Evolutionary conservation across 129 eudicot species (phyloP).

Genomic region (Helichrysum umbraculigerum): DNA sequence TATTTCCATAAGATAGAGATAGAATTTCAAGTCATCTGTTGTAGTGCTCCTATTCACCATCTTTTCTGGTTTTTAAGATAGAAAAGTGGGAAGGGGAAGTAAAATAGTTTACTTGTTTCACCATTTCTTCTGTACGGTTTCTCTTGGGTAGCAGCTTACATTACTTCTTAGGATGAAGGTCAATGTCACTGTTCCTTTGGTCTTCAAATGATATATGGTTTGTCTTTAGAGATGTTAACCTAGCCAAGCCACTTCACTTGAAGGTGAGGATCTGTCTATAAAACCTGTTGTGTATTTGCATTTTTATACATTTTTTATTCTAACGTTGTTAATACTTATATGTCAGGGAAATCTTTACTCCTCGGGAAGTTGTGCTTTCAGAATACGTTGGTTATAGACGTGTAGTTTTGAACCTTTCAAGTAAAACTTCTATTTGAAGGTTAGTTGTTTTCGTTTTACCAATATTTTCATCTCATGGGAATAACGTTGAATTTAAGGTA

Average conservation of each 20-base stretch:
- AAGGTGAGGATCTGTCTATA: slow-evolving; percentile 39
- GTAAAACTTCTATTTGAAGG: slow-evolving; percentile 22
- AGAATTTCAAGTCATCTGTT: slow-evolving; percentile 25
- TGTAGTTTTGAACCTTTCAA: slow-evolving; percentile 12
- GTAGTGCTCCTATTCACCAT: slow-evolving; percentile 38
- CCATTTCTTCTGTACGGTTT: slow-evolving; percentile 27
- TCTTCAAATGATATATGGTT: neutral
- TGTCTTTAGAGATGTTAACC: slow-evolving; percentile 37
- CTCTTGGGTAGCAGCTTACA: slow-evolving; percentile 24
- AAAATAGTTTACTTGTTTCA: slow-evolving; percentile 24
- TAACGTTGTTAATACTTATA: neutral
- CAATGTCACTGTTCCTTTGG: slow-evolving; percentile 32
- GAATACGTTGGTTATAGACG: slow-evolving; percentile 4
- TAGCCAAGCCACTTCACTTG: slow-evolving; percentile 38
- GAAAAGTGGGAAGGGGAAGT: slow-evolving; percentile 40
- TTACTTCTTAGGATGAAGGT: slow-evolving; percentile 29
- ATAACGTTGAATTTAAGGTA: neutral
- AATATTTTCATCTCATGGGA: neutral
- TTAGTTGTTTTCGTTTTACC: slow-evolving; percentile 14
- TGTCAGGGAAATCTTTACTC: slow-evolving; percentile 16
- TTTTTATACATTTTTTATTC: neutral
- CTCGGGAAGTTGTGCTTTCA: slow-evolving; percentile 27
- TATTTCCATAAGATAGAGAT: slow-evolving; percentile 28
- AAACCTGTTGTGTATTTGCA: neutral
- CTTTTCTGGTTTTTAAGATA: slow-evolving; percentile 45